These are phyloP conservation scores for Pestalotiopsis sp. DNA, from an alignment of 2,329 filamentous ascomycete genomes.

Conservation along the genomic window DNA sequence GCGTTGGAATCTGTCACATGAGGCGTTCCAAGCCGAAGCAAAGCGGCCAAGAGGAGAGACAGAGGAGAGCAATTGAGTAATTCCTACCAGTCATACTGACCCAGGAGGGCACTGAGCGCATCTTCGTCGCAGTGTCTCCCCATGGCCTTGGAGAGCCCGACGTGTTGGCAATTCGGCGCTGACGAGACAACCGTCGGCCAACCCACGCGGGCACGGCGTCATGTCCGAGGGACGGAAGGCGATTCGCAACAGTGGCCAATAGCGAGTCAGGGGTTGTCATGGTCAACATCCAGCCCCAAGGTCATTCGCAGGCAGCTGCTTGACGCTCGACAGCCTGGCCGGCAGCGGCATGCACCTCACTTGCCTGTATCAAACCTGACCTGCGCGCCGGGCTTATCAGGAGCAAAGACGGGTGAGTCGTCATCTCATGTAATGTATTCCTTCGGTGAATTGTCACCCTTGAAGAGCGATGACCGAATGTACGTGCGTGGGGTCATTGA, in stretches of 20 bases:
- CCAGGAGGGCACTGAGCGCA: background rate
- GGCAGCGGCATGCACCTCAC: background rate
- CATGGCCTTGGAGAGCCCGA: background rate
- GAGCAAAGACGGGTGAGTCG: background rate
- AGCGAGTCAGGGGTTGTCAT: constrained; percentile 1
- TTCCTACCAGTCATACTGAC: background rate
- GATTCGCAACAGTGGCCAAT: constrained; percentile 3
- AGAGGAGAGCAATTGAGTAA: background rate
- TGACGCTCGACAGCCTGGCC: background rate
- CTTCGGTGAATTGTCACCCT: background rate
- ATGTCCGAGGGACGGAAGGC: constrained; percentile 10
- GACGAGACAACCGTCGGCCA: background rate
- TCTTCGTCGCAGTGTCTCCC: background rate
- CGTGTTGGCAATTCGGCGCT: background rate
- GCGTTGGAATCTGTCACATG: constrained; percentile 22
- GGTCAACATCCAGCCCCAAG: background rate
- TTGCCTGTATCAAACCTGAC: background rate
- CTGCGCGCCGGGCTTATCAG: background rate
- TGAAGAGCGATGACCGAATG: background rate
- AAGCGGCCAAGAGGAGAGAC: constrained; percentile 18
- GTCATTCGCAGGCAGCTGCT: background rate
- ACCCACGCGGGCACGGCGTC: constrained; percentile 1
- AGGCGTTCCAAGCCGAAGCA: constrained; percentile 22
- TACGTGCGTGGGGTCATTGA: background rate
- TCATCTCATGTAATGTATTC: background rate